Evolutionary conservation across 2,329 filamentous ascomycete species (phyloP).

Genomic region (Aspergillus fructus): DNA sequence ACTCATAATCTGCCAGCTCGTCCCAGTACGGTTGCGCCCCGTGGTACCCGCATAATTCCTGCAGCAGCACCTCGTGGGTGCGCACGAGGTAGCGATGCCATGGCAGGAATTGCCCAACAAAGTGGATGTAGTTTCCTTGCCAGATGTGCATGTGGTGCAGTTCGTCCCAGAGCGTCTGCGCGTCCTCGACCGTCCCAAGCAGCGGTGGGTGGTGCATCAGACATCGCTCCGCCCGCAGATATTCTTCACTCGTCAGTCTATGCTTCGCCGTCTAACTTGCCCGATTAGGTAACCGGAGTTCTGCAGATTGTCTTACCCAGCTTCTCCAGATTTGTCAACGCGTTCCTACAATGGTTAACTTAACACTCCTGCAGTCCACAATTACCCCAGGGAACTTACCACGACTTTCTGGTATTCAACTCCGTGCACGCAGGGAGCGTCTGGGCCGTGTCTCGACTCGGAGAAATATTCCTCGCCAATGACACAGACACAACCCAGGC

Average conservation of each 20-base stretch:
- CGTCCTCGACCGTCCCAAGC: neutral
- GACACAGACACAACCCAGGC: neutral
- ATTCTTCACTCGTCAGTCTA: neutral
- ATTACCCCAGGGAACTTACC: neutral
- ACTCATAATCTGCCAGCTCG: constrained; percentile 2
- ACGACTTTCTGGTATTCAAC: constrained; percentile 4
- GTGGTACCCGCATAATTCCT: constrained; percentile 1
- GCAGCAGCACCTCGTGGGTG: constrained; percentile 5
- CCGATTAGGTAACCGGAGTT: too few relatives aligned
- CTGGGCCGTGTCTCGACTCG: too few relatives aligned
- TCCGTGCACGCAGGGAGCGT: neutral
- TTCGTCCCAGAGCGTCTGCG: constrained; percentile 3
- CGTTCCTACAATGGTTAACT: neutral
- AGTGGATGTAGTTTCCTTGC: constrained; percentile 8
- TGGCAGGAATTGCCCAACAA: constrained; percentile 5
- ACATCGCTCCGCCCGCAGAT: constrained; percentile 4
- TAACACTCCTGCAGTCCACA: neutral
- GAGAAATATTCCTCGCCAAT: neutral
- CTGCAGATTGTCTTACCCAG: neutral
- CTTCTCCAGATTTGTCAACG: constrained; percentile 1
- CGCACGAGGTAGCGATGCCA: constrained; percentile 11
- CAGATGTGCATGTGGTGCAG: constrained; percentile 5
- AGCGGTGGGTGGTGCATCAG: constrained; percentile 8
- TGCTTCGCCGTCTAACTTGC: too few relatives aligned
- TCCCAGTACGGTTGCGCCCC: constrained; percentile 11